These are phyloP conservation scores for Danielia reshetovae DNA, from an alignment of 805 yeast species.

Conservation along the genomic window DNA sequence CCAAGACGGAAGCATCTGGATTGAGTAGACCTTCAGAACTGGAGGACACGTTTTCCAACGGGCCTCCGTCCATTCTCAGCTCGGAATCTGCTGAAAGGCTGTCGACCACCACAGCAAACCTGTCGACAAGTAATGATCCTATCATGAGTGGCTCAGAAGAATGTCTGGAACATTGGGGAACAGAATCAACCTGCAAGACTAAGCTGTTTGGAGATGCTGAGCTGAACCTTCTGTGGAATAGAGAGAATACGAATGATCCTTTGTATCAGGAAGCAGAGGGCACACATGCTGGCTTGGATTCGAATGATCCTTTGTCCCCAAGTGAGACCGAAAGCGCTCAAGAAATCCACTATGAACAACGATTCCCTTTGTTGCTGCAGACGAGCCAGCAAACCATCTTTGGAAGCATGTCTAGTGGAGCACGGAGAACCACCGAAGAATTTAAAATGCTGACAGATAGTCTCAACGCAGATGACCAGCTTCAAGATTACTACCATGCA, in stretches of 20 bases:
- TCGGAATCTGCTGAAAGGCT: not conserved
- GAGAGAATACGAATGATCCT: too few species aligned
- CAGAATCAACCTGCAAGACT: too few species aligned
- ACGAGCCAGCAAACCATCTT: constrained; percentile 18
- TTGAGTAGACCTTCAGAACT: not conserved
- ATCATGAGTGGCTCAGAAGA: not conserved
- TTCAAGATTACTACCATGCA: constrained; percentile 22
- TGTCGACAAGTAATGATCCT: not conserved
- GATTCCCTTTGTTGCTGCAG: constrained; percentile 24
- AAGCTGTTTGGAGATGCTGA: too few species aligned
- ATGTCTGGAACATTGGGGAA: not conserved
- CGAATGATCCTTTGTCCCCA: too few species aligned
- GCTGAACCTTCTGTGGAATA: too few species aligned
- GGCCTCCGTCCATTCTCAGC: not conserved
- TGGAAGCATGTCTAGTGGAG: constrained; percentile 3
- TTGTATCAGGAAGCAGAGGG: too few species aligned
- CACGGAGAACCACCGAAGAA: constrained; percentile 1
- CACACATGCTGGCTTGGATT: too few species aligned
- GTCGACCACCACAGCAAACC: not conserved
- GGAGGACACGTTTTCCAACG: not conserved
- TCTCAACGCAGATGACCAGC: constrained; percentile 15
- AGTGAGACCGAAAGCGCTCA: too few species aligned
- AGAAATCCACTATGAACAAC: constrained; percentile 21
- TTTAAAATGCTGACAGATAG: constrained; percentile 23
- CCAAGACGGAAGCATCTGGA: too few species aligned